Evolutionary conservation across 257 asterid species (phyloP), one percentile per base, ranked within the genome.

Genomic region (Solanum chiquidenum): DNA sequence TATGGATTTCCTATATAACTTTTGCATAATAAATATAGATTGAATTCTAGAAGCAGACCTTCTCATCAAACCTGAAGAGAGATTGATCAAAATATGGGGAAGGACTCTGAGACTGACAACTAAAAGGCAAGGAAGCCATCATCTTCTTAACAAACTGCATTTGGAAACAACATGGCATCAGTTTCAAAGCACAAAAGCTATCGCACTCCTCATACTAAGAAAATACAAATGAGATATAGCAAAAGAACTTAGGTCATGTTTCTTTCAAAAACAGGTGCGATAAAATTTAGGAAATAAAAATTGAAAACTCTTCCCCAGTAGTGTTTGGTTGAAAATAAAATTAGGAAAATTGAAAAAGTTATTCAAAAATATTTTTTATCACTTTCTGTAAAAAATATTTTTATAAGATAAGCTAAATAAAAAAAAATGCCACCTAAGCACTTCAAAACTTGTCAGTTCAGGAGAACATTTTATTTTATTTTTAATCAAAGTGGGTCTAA

Each of bases 21-120:
- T 80, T 46, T 18, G 42, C 85, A 80, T 46, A 80, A 29, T 46
- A 86, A 88, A 62, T 34, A 85, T 42, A 60, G 76, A 20, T n/a
- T 12, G 20, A 72, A 88, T 74, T 80, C 82, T 73, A 86, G 87
- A 88, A 83, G 44, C 90, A 68, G 86, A 97, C 99, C 99, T 97
- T 97, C 87, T 97, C 99, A 89, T 97, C 99, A 55, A 93, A 95
- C 85, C 99, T 94, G 91, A 93, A 97, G 88, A 97, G 98, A 82
- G 98, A 92, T 86, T 97, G 99, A 83, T 97, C 99, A 83, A 97
- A 97, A 89, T 97, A 97, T 35, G 99, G 97, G n/a, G 99, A 97
- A 33, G 99, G 99, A 86, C 99, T 97, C 91, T 92, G 98, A 82
- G 98, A 95, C 91, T 97, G 99, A 84, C 98, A 97, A 88, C 92